Evolutionary conservation across 2,329 filamentous ascomycete species (phyloP), one percentile per base, ranked within the genome.

Genomic region (Spiromastix sp.): DNA sequence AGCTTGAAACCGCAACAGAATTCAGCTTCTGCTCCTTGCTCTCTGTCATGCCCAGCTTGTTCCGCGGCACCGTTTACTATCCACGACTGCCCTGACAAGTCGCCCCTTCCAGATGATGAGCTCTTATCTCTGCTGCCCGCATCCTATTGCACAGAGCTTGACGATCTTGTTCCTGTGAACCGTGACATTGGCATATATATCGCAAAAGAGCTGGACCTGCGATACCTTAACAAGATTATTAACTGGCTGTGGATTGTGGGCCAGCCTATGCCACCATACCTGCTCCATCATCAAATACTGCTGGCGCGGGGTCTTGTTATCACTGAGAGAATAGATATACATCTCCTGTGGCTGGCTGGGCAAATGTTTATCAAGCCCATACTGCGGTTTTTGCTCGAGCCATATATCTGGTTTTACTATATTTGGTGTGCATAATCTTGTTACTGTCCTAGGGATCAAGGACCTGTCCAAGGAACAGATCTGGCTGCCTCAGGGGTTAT

Each of bases 361-460:
- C 29, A 19, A 9, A 19, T 31, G 21, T 31, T 10, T n/a, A 17
- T 31, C 29, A 31, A 31, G 15, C 29, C 29, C 29, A 31, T 31
- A 7, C 29, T 19, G 5, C 29, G 29, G 17, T 31, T n/a, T 12
- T 12, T 31, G 5, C 29, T 31, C 21, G 29, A 19, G 11, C 29
- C 29, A 17, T 12, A 19, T 31, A 19, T 31, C 29, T 31, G 29
- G 29, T 12, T 19, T 8, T 17, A 31, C 19, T 20, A 31, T 31
- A 17, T 31, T 18, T 31, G 17, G 17, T 31, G 29, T 19, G 17
- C 17, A 6, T 17, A 19, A 6, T 11, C 6, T 18, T 31, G 29
- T 19, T 19, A 11, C 4, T 31, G 29, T 12, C 10, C 11, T 31
- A 4, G 21, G 9, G 11, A 31, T 31, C 17, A 19, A 9, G 16